Base-by-base conservation (phyloP, 2,329 filamentous ascomycete species). In the Alternaria triticimaculans region DNA sequence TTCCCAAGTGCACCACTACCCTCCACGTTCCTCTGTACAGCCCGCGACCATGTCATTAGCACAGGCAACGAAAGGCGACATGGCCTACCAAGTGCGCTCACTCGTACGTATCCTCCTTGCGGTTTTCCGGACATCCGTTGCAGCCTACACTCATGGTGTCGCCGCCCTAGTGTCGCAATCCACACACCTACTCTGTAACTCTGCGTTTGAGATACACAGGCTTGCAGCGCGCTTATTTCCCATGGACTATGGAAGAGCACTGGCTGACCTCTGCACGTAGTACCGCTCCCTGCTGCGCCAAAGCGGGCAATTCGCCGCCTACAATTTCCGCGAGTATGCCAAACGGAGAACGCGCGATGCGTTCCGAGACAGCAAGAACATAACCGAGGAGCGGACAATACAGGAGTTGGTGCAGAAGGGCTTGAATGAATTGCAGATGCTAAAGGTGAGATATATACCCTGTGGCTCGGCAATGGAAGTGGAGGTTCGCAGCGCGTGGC, bases 311-410 rank as follows among this genome's bases (percentile, higher is more conserved):
- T 98, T 99, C 81, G 88, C 93, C 66, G 89, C 92, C 72, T 99
- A 98, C 86, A 99, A 98, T 84, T 99, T 97, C 87, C 89, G 96
- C 83, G 95, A 97, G 81, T 99, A 99, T 82, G 94, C 96, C 58
- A 92, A 90, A 82, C 90, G 96, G 78, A 89, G 95, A 81, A 97
- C 96, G 79, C 88, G 88, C 79, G 96, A 98, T 84, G 90, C 93
- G 5, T 99, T 98, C 82, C 88, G 91, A 74, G 93, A 97, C 80
- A 87, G 96, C 81, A 87, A 88, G 80, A 79, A 82, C 60, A 90
- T 93, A 74, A 83, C 88, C 49, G 96, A 97, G 77, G 86, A 88
- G 69, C 86, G 93, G 67, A 86, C 87, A 82, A 86, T 97, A 80
- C 94, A 98, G 81, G 94, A 97, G 81, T 83, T 97, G 74, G 87